Evolutionary conservation across 1,139 yeast genomes (phyloP).

Genomic region (Tardiomyces digboiensis): DNA sequence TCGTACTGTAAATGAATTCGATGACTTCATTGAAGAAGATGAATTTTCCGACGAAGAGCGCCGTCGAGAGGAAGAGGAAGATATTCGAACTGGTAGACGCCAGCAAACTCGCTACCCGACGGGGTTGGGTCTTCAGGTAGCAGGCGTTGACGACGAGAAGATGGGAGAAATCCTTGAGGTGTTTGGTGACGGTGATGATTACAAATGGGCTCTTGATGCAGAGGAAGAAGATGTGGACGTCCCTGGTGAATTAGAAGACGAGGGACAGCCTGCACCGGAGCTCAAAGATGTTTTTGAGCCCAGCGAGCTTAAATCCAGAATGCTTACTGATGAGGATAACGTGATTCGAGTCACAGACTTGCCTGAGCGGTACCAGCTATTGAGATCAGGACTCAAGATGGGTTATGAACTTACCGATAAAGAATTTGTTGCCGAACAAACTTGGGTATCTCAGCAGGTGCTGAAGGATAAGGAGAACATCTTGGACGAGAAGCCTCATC

Average conservation of each 20-base stretch:
- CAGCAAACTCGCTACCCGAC: constrained; percentile 19
- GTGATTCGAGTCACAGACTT: constrained; percentile 75
- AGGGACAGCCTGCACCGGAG: constrained; percentile 44
- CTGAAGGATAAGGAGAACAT: constrained; percentile 29
- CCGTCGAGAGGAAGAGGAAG: constrained; percentile 17
- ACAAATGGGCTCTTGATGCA: constrained; percentile 96
- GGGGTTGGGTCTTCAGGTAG: constrained; percentile 47
- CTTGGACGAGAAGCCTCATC: constrained; percentile 34
- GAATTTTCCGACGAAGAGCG: constrained; percentile 84
- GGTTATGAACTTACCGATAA: constrained; percentile 53
- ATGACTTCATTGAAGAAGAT: constrained; percentile 95
- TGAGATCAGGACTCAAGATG: constrained; percentile 49
- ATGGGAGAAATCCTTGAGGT: constrained; percentile 90
- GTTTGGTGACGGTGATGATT: constrained; percentile 95
- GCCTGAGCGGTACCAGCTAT: constrained; percentile 86
- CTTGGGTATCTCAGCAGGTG: constrained; percentile 45
- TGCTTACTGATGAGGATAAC: constrained; percentile 91
- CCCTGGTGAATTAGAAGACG: constrained; percentile 30
- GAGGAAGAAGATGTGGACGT: constrained; percentile 50
- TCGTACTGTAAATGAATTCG: constrained; percentile 53
- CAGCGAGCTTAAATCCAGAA: constrained; percentile 79
- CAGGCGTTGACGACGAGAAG: constrained; percentile 85
- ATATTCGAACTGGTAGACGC: constrained; percentile 20
- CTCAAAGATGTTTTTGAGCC: constrained; percentile 92
- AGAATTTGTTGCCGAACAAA: constrained; percentile 63